Base-by-base conservation (phyloP, 805 yeast species). In the Yarrowia yakushimensis region DNA sequence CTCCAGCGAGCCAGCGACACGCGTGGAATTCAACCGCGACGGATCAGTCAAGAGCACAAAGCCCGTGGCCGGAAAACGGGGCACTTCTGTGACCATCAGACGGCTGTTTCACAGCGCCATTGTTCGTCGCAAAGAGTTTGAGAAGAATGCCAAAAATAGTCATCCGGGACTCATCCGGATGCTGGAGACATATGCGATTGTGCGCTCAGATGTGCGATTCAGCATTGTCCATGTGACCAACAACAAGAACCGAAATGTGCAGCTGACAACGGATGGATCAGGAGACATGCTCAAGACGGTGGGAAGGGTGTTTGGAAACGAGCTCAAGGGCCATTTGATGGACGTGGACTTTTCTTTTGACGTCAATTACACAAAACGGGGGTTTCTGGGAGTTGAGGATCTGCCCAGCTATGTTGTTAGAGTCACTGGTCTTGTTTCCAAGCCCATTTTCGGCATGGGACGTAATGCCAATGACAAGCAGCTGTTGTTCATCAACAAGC, bases 371-470 rank as follows among this genome's bases (percentile, higher is more conserved):
- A 42, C 39, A 8, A 46, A 28, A 17, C 37, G 48, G 1, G 48
- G 37, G 12, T 55, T 41, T 20, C n/a, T 55, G n/a, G 37, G 28
- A 9, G 10, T 15, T 8, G 61, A 55, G 4, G 46, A 39, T 31
- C 57, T 39, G 3, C 48, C 46, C 11, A 28, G 23, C 9, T 55
- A 55, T 30, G 48, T n/a, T 8, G 62, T 8, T 6, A 57, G 65
- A 8, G 68, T 86, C 0, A 66, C 66, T 4, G 99, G 99, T 0
- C 79, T 73, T 64, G 78, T 93, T 0, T 91, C 98, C 0, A 83
- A 85, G 67, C 84, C 85, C 41, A 85, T 94, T 0, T 86, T 87
- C 72, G 97, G 97, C 0, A 79, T 84, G 70, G 93, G 94, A 0
- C 76, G 96, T 42, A 78, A 84, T 1, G 74, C 87, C 2, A 76